Base-by-base conservation (phyloP, 352 stramenopile genomes). In the Globisporangium viniferum region DNA sequence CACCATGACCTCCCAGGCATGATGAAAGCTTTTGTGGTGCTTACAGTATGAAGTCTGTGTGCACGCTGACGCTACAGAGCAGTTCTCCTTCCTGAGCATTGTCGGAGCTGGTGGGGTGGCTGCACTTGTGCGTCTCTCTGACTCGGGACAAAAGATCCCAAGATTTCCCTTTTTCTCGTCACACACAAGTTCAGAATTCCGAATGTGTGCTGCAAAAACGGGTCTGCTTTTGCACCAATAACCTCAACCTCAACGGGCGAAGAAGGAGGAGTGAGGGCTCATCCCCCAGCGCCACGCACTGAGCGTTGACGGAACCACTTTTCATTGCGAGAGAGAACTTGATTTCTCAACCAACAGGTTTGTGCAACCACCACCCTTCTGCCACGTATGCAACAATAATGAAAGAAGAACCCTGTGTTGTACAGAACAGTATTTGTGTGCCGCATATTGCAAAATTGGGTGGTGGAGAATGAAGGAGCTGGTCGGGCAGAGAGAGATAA, bases 321-420 rank as follows among this genome's bases (percentile, higher is more conserved):
- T 24, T 18, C 41, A n/a, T n/a, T n/a, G 15, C 41, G 41, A 49
- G 18, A n/a, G 41, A 49, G 41, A 49, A 59, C 54, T 59, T 59
- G 54, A 59, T 59, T 59, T 59, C 54, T 39, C 54, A 24, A 33
- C 15, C 48, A 29, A 58, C 54, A 59, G 9, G 54, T 59, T 59
- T 59, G 54, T 59, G 54, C 54, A 59, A 59, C 54, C 54, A 59
- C 27, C 27, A 4, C 54, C 18, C n/a, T 18, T 6, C 14, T 41
- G 27, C 27, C 33, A 49, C 41, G 41, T 49, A 15, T 49, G 41
- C 41, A 49, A 49, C 41, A 49, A 49, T n/a, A 22, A 49, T n/a
- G 20, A 15, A 49, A 22, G 15, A 18, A 49, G 12, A 14, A 46
- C 39, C 39, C 18, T 49, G 41, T 49, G 15, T 49, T 41, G 35